Evolutionary conservation across 495 filamentous ascomycete genomes (phyloP).

Genomic region (Geopyxis carbonaria): DNA sequence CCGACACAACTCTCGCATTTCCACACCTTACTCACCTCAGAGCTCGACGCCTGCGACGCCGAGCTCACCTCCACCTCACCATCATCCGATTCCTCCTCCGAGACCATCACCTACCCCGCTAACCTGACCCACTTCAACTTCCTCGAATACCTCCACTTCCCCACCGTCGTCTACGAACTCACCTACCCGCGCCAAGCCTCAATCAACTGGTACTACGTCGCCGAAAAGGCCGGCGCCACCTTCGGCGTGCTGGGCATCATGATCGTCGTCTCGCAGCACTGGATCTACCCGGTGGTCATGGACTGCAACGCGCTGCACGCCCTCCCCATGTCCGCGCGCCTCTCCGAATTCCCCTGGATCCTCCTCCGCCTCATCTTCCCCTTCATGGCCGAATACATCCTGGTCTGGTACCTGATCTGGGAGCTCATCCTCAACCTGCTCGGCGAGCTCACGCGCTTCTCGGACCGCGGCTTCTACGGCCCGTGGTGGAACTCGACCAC

Average conservation of each 20-base stretch:
- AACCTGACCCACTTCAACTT: slow-evolving; percentile 51
- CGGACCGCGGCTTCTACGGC: slow-evolving; percentile 62
- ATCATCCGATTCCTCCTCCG: slow-evolving; percentile 35
- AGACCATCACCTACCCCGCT: slow-evolving; percentile 36
- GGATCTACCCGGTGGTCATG: slow-evolving; percentile 52
- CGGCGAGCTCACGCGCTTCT: slow-evolving; percentile 54
- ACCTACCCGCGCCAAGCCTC: slow-evolving; percentile 52
- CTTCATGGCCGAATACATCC: slow-evolving; percentile 34
- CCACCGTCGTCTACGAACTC: slow-evolving; percentile 60
- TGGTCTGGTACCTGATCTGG: slow-evolving; percentile 58
- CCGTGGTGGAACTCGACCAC: slow-evolving; percentile 42
- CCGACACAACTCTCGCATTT: background rate
- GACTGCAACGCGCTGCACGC: slow-evolving; percentile 47
- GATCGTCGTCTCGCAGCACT: slow-evolving; percentile 39
- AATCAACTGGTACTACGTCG: slow-evolving; percentile 55
- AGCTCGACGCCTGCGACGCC: slow-evolving; percentile 42
- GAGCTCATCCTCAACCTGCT: slow-evolving; percentile 61
- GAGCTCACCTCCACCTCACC: slow-evolving; percentile 35
- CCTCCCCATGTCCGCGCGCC: slow-evolving; percentile 39
- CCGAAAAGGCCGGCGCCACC: slow-evolving; percentile 48
- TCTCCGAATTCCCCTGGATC: slow-evolving; percentile 51
- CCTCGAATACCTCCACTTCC: slow-evolving; percentile 52
- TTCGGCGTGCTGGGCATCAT: slow-evolving; percentile 52
- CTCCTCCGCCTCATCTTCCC: slow-evolving; percentile 54
- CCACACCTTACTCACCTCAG: slow-evolving; percentile 27